These are phyloP conservation scores for Daldinia concentrica DNA, from an alignment of 495 filamentous ascomycete species.

Conservation along the genomic window DNA sequence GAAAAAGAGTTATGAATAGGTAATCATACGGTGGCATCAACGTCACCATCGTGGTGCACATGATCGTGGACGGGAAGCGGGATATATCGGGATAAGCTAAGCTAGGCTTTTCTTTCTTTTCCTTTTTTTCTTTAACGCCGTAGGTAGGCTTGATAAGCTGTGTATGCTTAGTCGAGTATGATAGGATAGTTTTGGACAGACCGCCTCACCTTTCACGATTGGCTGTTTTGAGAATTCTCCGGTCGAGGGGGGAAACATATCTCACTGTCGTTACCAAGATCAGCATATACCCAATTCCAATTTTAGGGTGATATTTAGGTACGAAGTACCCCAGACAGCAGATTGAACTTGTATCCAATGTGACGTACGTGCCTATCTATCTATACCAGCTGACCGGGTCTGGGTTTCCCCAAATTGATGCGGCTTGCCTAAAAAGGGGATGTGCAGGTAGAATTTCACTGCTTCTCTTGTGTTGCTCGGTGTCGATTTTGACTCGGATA, in stretches of 20 bases:
- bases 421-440: conserved; percentile 9
- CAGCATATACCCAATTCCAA: conserved; percentile 3
- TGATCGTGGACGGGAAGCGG: conserved; percentile 10
- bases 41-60: conserved; percentile 21
- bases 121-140: not conserved
- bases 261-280: conserved; percentile 17
- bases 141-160: not conserved
- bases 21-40: conserved; percentile 29
- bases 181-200: not conserved
- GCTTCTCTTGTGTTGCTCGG: not conserved
- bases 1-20: not conserved
- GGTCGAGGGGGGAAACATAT: not conserved
- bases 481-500: not conserved
- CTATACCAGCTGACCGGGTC: conserved; percentile 29
- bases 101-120: not conserved
- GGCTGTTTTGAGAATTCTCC: not conserved
- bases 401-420: conserved; percentile 4
- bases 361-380: conserved; percentile 21
- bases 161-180: not conserved
- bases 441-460: not conserved
- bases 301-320: conserved; percentile 14
- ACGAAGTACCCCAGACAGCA: not conserved
- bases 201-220: not conserved
- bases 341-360: conserved; percentile 2
- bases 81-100: conserved; percentile 13